These are phyloP conservation scores for Alnus glutinosa DNA, from an alignment of 306 rosid species.

Conservation along the genomic window DNA sequence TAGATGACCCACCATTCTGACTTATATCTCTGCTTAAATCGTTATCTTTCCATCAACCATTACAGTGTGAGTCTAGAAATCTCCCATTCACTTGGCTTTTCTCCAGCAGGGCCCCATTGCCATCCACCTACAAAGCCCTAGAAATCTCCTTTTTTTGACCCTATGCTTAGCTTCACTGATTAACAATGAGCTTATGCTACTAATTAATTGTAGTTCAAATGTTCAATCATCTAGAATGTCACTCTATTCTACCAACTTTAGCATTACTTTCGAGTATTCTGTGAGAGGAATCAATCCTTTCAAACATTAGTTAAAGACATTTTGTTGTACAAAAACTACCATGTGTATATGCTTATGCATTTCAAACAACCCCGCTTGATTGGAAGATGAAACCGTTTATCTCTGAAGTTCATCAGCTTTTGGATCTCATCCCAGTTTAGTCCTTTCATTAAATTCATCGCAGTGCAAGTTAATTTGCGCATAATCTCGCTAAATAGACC, in stretches of 20 bases:
- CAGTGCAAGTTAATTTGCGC: no score
- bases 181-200: not conserved
- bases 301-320: not conserved
- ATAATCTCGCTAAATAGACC: no score
- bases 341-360: no score
- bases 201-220: no score
- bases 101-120: conserved; percentile 8
- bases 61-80: conserved; percentile 5
- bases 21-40: conserved; percentile 29
- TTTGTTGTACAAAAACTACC: not conserved
- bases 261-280: not conserved
- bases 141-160: conserved; percentile 12
- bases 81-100: conserved; percentile 3
- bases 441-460: no score
- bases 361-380: no score
- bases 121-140: conserved; percentile 9
- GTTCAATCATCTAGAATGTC: not conserved
- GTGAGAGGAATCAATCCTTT: not conserved
- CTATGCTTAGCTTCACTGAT: not conserved
- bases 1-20: conserved; percentile 38
- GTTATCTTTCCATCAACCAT: conserved; percentile 7
- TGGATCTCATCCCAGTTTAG: no score
- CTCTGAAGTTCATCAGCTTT: no score
- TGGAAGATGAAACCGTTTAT: no score
- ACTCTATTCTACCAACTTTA: not conserved